A percentile compares a stretch with the other conserved stretches of the same genome.
phyloP scores from a whole-genome alignment of 192 early-diverging fungal species.

The Coemansia erecta region DNA sequence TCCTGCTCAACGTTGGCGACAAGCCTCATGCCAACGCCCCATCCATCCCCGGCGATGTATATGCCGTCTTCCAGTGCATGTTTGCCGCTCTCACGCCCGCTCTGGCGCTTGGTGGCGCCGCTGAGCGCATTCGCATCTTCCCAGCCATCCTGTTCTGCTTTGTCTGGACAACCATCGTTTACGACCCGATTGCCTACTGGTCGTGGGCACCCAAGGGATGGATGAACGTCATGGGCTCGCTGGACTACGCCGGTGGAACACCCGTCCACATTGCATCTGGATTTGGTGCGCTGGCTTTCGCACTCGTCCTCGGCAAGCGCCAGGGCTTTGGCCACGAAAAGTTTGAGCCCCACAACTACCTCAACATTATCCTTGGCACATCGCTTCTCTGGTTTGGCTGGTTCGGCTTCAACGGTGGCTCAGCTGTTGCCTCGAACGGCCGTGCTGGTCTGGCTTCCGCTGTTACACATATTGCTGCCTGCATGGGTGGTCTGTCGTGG shows the following conservation, averaged over 20 bases:
- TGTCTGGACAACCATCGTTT: conserved; percentile 90
- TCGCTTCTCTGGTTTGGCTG: conserved; percentile 93
- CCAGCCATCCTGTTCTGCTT: conserved; percentile 90
- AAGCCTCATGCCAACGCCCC: conserved; percentile 55
- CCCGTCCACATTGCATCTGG: conserved; percentile 93
- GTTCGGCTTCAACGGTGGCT: conserved; percentile 96
- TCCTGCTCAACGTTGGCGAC: conserved; percentile 62
- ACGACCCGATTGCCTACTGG: conserved; percentile 95
- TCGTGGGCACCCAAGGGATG: conserved; percentile 88
- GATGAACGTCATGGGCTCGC: conserved; percentile 73
- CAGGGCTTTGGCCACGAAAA: conserved; percentile 68
- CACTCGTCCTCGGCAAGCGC: conserved; percentile 81
- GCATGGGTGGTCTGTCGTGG: conserved; percentile 83
- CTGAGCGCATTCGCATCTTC: conserved; percentile 83
- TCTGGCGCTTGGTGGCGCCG: conserved; percentile 85
- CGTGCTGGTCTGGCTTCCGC: conserved; percentile 84
- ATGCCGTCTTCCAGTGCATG: conserved; percentile 86
- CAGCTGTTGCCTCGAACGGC: conserved; percentile 71
- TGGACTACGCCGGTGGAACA: conserved; percentile 97
- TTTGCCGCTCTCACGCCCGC: conserved; percentile 91
- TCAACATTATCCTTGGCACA: conserved; percentile 88
- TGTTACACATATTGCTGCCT: conserved; percentile 84
- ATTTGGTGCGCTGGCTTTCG: conserved; percentile 84
- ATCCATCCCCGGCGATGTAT: conserved; percentile 73
- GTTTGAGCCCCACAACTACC: conserved; percentile 85